These are phyloP conservation scores for Salix purpurea DNA, from an alignment of 345 rosid genomes.

Conservation along the genomic window DNA sequence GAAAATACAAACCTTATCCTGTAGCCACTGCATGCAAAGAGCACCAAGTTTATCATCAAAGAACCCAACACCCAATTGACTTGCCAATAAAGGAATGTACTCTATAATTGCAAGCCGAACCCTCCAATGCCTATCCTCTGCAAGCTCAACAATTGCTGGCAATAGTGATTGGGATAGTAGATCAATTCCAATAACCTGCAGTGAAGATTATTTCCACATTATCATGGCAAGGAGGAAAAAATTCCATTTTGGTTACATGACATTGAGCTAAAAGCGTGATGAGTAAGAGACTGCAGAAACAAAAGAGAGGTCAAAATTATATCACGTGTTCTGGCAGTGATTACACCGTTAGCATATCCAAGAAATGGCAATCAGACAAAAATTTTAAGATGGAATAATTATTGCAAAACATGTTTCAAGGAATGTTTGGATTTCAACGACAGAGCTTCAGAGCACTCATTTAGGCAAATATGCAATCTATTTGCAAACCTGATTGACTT, in stretches of 20 bases:
- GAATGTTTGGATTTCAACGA: neutral
- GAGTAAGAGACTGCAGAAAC: neutral
- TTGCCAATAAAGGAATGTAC: conserved; percentile 89
- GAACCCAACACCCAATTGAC: conserved; percentile 92
- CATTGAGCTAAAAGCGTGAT: neutral
- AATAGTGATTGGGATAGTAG: conserved; percentile 82
- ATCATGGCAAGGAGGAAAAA: neutral
- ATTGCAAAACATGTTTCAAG: neutral
- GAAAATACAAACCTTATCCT: conserved; percentile 66
- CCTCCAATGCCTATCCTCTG: conserved; percentile 98
- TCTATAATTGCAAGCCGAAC: conserved; percentile 94
- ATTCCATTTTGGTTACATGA: neutral
- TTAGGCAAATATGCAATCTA: neutral
- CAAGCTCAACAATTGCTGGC: conserved; percentile 98
- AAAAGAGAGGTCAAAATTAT: neutral
- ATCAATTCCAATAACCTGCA: conserved; percentile 95
- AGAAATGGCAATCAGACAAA: neutral
- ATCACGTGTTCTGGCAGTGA: neutral
- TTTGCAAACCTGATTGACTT: conserved; percentile 84
- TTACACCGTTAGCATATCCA: neutral
- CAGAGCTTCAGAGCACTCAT: neutral
- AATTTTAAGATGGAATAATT: neutral
- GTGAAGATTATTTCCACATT: neutral
- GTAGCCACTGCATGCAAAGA: conserved; percentile 98
- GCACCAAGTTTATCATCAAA: conserved; percentile 90